phyloP scores from a whole-genome alignment of 2,329 filamentous ascomycete genomes.

The Grosmannia clavigera region DNA sequence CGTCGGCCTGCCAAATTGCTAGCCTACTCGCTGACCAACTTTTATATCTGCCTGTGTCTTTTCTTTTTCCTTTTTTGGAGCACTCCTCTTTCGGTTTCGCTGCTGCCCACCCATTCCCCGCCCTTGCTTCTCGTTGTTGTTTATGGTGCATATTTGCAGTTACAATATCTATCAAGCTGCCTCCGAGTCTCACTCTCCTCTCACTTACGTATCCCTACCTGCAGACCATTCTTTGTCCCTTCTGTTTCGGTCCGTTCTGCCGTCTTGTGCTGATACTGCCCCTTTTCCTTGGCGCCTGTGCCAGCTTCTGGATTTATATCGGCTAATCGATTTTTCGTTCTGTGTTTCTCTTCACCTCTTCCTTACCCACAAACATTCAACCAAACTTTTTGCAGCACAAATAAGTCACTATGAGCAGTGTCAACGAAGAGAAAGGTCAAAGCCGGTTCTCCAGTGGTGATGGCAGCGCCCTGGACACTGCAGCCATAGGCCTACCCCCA shows the following conservation, averaged over 20 bases:
- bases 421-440: slow-evolving; percentile 12
- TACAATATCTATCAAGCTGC: neutral
- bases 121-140: neutral
- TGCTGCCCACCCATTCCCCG: neutral
- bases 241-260: neutral
- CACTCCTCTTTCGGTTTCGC: neutral
- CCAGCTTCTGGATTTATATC: neutral
- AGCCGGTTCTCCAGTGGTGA: slow-evolving; percentile 1
- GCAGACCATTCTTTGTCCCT: neutral
- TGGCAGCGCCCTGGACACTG: neutral
- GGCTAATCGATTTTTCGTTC: neutral
- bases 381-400: neutral
- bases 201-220: neutral
- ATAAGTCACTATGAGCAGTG: slow-evolving; percentile 6
- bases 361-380: neutral
- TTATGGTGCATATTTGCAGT: neutral
- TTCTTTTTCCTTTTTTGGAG: neutral
- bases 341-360: neutral
- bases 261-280: neutral
- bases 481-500: slow-evolving; percentile 10
- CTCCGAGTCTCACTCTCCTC: neutral
- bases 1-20: neutral
- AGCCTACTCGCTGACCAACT: neutral
- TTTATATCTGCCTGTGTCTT: neutral
- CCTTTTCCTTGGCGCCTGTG: neutral